Percentiles rank a stretch among this genome's conserved stretches.
Evolutionary conservation across 306 rosid genomes (phyloP).

Genomic region (Vigna hirtella): DNA sequence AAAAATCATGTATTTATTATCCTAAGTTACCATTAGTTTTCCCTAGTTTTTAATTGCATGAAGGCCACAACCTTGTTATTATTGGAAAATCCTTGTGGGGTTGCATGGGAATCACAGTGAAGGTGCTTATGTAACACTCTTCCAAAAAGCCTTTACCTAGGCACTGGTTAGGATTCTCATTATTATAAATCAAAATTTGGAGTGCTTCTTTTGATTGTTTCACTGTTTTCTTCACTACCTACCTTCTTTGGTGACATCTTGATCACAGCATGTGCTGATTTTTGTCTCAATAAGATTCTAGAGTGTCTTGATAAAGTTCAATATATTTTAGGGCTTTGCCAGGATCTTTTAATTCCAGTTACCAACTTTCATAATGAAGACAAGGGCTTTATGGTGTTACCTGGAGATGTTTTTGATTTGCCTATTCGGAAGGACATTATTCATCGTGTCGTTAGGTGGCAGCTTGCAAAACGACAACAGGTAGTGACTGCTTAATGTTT

Average conservation of each 20-base stretch:
- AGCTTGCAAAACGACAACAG: slow-evolving; percentile 93
- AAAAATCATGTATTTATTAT: slow-evolving; percentile 17
- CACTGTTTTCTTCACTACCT: slow-evolving; percentile 5
- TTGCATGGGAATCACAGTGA: background rate
- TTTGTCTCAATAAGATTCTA: slow-evolving; percentile 26
- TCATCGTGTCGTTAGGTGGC: slow-evolving; percentile 94
- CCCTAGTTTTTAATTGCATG: slow-evolving; percentile 29
- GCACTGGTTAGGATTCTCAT: background rate
- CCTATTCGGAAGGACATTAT: slow-evolving; percentile 92
- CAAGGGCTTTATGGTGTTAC: slow-evolving; percentile 85
- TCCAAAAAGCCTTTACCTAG: background rate
- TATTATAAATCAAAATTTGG: slow-evolving; percentile 11
- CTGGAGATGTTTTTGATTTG: slow-evolving; percentile 93
- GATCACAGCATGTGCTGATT: slow-evolving; percentile 6
- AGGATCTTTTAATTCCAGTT: slow-evolving; percentile 91
- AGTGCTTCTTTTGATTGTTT: slow-evolving; percentile 26
- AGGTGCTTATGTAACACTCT: background rate
- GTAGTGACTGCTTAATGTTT: slow-evolving; percentile 48
- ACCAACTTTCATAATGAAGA: slow-evolving; percentile 85
- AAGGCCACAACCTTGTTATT: background rate
- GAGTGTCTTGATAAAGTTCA: slow-evolving; percentile 38
- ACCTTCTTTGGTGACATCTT: slow-evolving; percentile 29
- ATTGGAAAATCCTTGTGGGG: background rate
- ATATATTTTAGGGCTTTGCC: slow-evolving; percentile 66
- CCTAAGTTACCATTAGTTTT: slow-evolving; percentile 2